Percentiles rank a stretch among this genome's conserved stretches.
Evolutionary conservation across 2,329 filamentous ascomycete species (phyloP).

Genomic region (Penicillium sp.): DNA sequence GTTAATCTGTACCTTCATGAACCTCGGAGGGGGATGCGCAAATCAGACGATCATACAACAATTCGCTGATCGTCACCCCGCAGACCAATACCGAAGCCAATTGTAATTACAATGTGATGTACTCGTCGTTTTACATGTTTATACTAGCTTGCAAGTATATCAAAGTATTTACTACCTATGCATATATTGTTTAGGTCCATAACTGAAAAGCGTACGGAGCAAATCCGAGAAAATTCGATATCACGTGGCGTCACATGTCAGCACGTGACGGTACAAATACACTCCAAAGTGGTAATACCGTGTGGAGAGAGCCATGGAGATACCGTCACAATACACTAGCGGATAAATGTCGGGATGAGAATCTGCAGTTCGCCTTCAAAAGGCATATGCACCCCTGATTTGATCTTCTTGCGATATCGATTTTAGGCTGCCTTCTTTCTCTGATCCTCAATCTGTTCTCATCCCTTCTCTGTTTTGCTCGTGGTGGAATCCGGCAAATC

Average conservation of each 20-base stretch:
- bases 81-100: background rate
- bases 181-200: too few relatives aligned
- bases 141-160: background rate
- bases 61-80: background rate
- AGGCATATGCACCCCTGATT: slow-evolving; percentile 6
- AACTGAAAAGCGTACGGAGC: background rate
- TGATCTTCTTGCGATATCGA: background rate
- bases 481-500: slow-evolving; percentile 4
- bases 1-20: background rate
- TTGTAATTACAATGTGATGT: background rate
- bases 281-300: slow-evolving; percentile 5
- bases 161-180: too few relatives aligned
- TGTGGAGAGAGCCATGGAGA: slow-evolving; percentile 24
- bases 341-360: slow-evolving; percentile 23
- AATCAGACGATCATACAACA: background rate
- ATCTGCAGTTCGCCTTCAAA: slow-evolving; percentile 1
- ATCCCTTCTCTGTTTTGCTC: background rate
- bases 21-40: background rate
- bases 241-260: slow-evolving; percentile 13
- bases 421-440: background rate
- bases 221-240: background rate
- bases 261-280: slow-evolving; percentile 10
- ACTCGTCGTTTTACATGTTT: background rate
- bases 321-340: slow-evolving; percentile 18
- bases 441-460: background rate